Evolutionary conservation across 208 protist genomes (phyloP).

Genomic region (Leishmania braziliensis): DNA sequence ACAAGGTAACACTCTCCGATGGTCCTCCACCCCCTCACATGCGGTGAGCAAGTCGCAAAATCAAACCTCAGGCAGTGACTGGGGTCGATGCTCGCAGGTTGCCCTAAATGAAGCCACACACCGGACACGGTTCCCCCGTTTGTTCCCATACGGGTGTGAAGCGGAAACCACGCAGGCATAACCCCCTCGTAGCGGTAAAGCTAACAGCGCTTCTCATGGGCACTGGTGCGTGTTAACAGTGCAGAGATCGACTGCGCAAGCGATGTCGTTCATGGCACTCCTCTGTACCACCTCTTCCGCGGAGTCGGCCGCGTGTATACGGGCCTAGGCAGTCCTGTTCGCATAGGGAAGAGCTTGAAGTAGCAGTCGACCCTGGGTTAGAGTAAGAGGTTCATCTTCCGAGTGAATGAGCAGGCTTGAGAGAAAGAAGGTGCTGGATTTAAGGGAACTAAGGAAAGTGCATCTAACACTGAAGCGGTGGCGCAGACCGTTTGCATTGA

Average conservation of each 20-base stretch:
- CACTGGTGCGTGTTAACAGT: not conserved
- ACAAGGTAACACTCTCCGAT: conserved; percentile 22
- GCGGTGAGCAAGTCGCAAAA: conserved; percentile 47
- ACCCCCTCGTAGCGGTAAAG: conserved; percentile 28
- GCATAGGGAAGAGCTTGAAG: conserved; percentile 2
- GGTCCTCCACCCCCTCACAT: conserved; percentile 9
- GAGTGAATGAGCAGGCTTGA: not conserved
- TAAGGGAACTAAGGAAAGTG: not conserved
- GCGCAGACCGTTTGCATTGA: not conserved
- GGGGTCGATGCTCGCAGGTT: conserved; percentile 18
- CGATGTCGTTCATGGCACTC: not conserved
- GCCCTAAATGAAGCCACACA: conserved; percentile 37
- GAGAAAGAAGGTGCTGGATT: not conserved
- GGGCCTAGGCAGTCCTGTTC: not conserved
- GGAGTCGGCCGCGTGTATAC: not conserved
- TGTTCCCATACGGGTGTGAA: not conserved
- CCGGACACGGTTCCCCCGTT: not conserved
- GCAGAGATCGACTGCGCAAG: not conserved
- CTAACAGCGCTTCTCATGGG: not conserved
- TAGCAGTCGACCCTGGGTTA: conserved; percentile 16
- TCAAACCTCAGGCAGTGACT: conserved; percentile 2
- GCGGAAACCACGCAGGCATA: conserved; percentile 44
- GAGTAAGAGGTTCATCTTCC: conserved; percentile 14
- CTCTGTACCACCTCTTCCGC: not conserved
- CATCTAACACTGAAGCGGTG: not conserved